These are phyloP conservation scores for Eucalyptus sp. DNA, from an alignment of 345 rosid genomes.

Conservation along the genomic window DNA sequence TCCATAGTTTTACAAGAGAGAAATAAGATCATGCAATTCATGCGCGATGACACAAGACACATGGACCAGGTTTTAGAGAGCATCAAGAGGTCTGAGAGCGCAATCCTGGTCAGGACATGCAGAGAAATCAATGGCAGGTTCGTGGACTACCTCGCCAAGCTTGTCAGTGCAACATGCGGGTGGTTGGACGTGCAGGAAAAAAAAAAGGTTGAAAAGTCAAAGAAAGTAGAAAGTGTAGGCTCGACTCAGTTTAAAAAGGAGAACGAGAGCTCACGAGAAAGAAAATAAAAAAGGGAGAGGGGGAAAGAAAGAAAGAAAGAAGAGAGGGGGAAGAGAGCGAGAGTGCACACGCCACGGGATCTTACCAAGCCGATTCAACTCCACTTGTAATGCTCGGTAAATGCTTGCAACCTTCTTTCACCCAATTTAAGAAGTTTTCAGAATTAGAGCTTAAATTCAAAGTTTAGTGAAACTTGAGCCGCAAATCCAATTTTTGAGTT, in stretches of 20 bases:
- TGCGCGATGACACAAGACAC: background rate
- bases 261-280: too few relatives aligned
- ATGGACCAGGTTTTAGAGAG: background rate
- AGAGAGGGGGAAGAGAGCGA: too few relatives aligned
- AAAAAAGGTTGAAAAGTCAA: too few relatives aligned
- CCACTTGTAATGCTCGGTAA: background rate
- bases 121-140: constrained; percentile 9
- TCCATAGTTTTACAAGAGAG: background rate
- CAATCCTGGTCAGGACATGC: constrained; percentile 5
- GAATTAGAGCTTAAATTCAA: background rate
- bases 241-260: too few relatives aligned
- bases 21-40: background rate
- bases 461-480: background rate
- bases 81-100: background rate
- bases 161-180: too few relatives aligned
- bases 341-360: background rate
- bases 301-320: too few relatives aligned
- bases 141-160: constrained; percentile 4
- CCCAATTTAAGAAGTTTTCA: background rate
- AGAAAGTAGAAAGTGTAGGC: too few relatives aligned
- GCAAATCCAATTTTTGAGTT: background rate
- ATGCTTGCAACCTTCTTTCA: background rate
- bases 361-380: background rate
- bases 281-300: too few relatives aligned
- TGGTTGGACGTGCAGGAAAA: too few relatives aligned